Evolutionary conservation across 192 early-diverging fungal species (phyloP).

Genomic region (Umbelopsis vinacea): DNA sequence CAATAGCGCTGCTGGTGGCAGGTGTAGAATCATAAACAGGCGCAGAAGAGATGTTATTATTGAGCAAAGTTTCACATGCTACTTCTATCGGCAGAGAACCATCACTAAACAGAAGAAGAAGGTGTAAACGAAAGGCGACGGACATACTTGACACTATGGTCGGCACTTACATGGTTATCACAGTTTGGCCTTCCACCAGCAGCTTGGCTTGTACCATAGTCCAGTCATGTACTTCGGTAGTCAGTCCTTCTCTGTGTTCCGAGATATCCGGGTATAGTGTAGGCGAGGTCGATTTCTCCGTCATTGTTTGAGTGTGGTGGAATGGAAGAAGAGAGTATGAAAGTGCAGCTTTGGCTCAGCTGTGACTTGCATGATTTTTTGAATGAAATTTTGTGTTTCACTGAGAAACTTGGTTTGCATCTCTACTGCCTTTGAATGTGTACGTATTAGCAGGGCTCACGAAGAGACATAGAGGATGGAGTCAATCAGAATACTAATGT

Average conservation of each 20-base stretch:
- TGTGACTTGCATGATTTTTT: slow-evolving; percentile 8
- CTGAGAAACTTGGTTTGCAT: not conserved
- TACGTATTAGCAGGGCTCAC: not conserved
- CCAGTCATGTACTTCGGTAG: slow-evolving; percentile 62
- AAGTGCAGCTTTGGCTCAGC: not conserved
- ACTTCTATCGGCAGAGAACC: slow-evolving; percentile 65
- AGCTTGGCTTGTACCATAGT: slow-evolving; percentile 60
- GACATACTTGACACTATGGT: not conserved
- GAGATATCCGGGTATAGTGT: not conserved
- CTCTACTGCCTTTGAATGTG: not conserved
- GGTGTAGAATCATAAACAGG: slow-evolving; percentile 67
- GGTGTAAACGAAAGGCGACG: not conserved
- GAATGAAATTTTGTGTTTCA: not conserved
- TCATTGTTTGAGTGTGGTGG: not conserved
- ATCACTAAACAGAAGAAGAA: slow-evolving; percentile 41
- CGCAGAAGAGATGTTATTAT: slow-evolving; percentile 78
- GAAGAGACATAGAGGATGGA: not conserved
- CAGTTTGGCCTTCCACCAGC: slow-evolving; percentile 64
- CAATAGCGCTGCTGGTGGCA: not conserved
- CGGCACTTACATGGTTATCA: slow-evolving; percentile 63
- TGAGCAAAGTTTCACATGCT: slow-evolving; percentile 72
- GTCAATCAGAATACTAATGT: not conserved
- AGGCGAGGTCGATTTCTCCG: not conserved
- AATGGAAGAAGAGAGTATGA: not conserved
- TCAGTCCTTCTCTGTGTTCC: slow-evolving; percentile 45